Conservation (phyloP, 2,329 filamentous ascomycete genomes). For the Alternaria consortialis region DNA sequence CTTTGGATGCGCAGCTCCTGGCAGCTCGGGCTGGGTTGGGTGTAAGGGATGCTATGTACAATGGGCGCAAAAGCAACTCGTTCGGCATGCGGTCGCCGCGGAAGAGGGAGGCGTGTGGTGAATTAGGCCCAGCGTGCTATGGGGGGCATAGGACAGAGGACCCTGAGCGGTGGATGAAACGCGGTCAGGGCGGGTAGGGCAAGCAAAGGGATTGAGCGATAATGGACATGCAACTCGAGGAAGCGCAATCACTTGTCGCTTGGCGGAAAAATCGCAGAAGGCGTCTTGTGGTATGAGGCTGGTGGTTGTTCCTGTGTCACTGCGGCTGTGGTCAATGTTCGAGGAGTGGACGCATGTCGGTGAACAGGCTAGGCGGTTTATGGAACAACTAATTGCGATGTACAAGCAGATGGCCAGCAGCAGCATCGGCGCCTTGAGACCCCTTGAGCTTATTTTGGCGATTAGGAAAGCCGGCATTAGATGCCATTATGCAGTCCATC, state of each 20-base stretch:
- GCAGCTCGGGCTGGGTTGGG: constrained; percentile 17
- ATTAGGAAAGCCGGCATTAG: constrained; percentile 3
- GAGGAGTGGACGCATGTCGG: constrained; percentile 15
- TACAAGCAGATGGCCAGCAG: constrained; percentile 12
- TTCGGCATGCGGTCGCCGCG: constrained; percentile 25
- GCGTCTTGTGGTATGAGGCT: constrained; percentile 4
- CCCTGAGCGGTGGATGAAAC: constrained; percentile 41
- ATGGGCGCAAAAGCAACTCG: constrained; percentile 13
- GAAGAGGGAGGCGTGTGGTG: constrained; percentile 12
- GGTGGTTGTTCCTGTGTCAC: constrained; percentile 17
- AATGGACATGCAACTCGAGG: constrained; percentile 8
- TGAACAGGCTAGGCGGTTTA: constrained; percentile 15
- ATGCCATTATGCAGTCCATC: background rate
- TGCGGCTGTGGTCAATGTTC: constrained; percentile 19
- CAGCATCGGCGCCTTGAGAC: constrained; percentile 12
- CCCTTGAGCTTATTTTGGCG: constrained; percentile 7
- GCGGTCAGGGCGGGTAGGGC: constrained; percentile 34
- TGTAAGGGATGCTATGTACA: constrained; percentile 22
- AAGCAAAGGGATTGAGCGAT: constrained; percentile 14
- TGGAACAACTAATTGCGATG: constrained; percentile 17
- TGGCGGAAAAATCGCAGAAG: constrained; percentile 9
- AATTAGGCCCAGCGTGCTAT: constrained; percentile 12
- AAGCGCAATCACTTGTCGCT: constrained; percentile 8
- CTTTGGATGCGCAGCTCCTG: constrained; percentile 15
- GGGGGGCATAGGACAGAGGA: constrained; percentile 27